phyloP scores from a whole-genome alignment of 1,284 basidiomycete genomes.

The Boletus smithii region DNA sequence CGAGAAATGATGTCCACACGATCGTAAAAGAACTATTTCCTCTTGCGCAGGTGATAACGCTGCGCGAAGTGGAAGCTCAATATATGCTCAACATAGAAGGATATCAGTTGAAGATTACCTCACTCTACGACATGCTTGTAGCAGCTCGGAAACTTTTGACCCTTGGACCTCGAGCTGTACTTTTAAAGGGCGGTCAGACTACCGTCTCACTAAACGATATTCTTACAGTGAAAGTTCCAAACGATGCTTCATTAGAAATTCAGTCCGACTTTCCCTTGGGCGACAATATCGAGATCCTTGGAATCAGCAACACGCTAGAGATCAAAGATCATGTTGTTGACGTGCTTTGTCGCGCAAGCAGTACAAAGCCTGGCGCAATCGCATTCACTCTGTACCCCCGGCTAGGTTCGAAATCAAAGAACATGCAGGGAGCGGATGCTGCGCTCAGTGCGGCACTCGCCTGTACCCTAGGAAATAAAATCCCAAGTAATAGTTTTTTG shows the following conservation, averaged over 20 bases:
- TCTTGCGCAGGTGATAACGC: slow-evolving; percentile 73
- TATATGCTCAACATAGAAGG: slow-evolving; percentile 52
- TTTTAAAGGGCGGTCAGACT: slow-evolving; percentile 87
- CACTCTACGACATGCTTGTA: slow-evolving; percentile 59
- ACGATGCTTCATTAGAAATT: background rate
- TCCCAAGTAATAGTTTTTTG: slow-evolving; percentile 47
- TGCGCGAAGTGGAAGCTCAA: slow-evolving; percentile 81
- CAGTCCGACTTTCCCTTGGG: slow-evolving; percentile 40
- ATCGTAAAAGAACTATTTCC: slow-evolving; percentile 73
- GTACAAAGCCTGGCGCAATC: slow-evolving; percentile 16
- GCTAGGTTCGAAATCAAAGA: slow-evolving; percentile 61
- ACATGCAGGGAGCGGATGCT: slow-evolving; percentile 90
- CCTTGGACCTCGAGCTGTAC: slow-evolving; percentile 55
- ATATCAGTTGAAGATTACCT: slow-evolving; percentile 38
- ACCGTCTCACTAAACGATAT: slow-evolving; percentile 29
- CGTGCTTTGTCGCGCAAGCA: slow-evolving; percentile 49
- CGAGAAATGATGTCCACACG: slow-evolving; percentile 64
- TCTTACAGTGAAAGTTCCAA: background rate
- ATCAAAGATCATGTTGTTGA: slow-evolving; percentile 60
- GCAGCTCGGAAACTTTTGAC: slow-evolving; percentile 53
- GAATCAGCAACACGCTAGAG: slow-evolving; percentile 21
- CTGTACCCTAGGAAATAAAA: slow-evolving; percentile 51
- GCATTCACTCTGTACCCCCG: slow-evolving; percentile 55
- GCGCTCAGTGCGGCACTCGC: slow-evolving; percentile 83
- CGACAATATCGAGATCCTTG: slow-evolving; percentile 63